Percentiles rank a stretch among this genome's conserved stretches.
Evolutionary conservation across 768 basidiomycete genomes (phyloP).

Genomic region (Termitomyces sp.): DNA sequence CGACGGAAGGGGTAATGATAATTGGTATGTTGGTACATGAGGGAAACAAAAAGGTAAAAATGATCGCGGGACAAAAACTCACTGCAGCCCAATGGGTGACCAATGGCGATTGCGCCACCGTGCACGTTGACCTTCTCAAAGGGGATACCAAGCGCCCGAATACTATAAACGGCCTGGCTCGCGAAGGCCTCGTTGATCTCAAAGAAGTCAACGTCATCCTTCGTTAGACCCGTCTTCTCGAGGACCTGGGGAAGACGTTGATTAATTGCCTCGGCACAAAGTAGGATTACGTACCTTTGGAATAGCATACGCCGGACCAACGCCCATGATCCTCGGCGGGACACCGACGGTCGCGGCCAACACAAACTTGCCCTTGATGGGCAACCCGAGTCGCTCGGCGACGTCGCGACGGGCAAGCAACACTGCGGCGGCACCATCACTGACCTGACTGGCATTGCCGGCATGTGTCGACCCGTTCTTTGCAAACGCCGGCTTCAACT

Average conservation of each 20-base stretch:
- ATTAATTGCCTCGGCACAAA: no score
- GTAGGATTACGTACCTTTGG: background rate
- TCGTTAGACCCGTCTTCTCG: conserved; percentile 55
- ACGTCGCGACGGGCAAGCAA: background rate
- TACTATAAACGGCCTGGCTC: conserved; percentile 69
- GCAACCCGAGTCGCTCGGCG: background rate
- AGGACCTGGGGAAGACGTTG: conserved; percentile 30
- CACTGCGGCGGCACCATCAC: background rate
- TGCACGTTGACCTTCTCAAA: conserved; percentile 79
- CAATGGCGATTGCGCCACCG: conserved; percentile 87
- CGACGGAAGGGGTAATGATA: no score
- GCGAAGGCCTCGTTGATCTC: conserved; percentile 95
- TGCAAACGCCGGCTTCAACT: conserved; percentile 80
- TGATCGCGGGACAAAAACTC: no score
- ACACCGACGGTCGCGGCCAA: background rate
- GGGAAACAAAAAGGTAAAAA: no score
- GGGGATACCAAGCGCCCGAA: conserved; percentile 66
- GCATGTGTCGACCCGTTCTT: conserved; percentile 56
- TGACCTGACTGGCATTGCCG: background rate
- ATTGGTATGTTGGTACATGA: no score
- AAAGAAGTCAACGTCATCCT: conserved; percentile 80
- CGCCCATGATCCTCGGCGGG: background rate
- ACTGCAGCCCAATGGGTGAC: conserved; percentile 86
- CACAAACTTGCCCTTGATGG: background rate
- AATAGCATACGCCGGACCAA: background rate